A percentile compares a stretch with the other conserved stretches of the same genome.
These are phyloP conservation scores for Candida berthetii DNA, from an alignment of 805 yeast species.

Conservation along the genomic window DNA sequence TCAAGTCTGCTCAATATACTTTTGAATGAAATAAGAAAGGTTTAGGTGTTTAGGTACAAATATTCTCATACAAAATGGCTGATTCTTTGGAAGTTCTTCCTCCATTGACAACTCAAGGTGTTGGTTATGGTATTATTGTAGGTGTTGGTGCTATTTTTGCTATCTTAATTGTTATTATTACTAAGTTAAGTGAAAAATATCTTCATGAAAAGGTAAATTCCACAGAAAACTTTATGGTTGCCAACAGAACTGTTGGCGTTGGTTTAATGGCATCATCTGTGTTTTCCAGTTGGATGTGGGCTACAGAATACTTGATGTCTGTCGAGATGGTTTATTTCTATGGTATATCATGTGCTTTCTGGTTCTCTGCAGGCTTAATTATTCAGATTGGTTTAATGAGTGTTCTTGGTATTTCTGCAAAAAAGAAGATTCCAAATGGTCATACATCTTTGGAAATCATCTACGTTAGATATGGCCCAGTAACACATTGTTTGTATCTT, in stretches of 20 bases:
- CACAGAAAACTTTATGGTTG: slow-evolving; percentile 37
- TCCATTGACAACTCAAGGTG: slow-evolving; percentile 45
- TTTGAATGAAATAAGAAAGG: no score
- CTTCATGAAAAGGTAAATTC: slow-evolving; percentile 21
- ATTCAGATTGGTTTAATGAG: slow-evolving; percentile 27
- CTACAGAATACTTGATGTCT: slow-evolving; percentile 24
- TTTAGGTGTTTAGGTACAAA: no score
- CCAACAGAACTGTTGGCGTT: slow-evolving; percentile 35
- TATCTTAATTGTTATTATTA: slow-evolving; percentile 31
- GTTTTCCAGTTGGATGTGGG: slow-evolving; percentile 34
- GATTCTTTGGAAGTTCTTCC: not conserved
- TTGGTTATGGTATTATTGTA: slow-evolving; percentile 77
- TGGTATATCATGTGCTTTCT: slow-evolving; percentile 26
- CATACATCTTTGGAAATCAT: slow-evolving; percentile 37
- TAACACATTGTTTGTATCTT: slow-evolving; percentile 31
- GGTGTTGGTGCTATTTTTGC: slow-evolving; percentile 56
- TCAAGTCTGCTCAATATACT: no score
- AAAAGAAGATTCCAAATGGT: slow-evolving; percentile 29
- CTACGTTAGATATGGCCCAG: slow-evolving; percentile 32
- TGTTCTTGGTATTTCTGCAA: slow-evolving; percentile 27
- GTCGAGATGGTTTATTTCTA: slow-evolving; percentile 22
- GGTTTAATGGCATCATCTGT: slow-evolving; percentile 37
- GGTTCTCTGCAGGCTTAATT: slow-evolving; percentile 22
- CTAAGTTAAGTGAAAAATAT: slow-evolving; percentile 28
- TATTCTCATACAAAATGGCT: no score